A percentile compares a stretch with the other conserved stretches of the same genome.
phyloP scores from a whole-genome alignment of 345 rosid genomes.

The Gossypium sturtianum region DNA sequence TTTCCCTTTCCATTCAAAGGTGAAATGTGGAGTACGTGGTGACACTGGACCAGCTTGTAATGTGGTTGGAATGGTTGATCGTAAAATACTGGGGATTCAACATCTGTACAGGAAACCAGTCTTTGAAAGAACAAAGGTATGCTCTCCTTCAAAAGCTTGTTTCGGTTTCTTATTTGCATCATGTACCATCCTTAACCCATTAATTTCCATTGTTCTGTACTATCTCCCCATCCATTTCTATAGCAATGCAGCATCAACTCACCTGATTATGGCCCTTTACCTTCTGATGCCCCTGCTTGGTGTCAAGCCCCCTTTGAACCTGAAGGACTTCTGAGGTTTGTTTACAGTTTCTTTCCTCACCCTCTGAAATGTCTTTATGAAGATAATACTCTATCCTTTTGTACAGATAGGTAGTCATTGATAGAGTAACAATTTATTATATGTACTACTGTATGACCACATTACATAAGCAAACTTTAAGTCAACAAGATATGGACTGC shows the following conservation, averaged over 20 bases:
- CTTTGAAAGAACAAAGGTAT: slow-evolving; percentile 59
- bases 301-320: slow-evolving; percentile 96
- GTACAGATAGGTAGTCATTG: background rate
- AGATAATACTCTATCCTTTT: background rate
- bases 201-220: background rate
- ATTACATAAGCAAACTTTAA: background rate
- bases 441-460: background rate
- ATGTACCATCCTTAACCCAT: background rate
- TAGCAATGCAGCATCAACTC: slow-evolving; percentile 77
- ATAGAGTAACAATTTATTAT: background rate
- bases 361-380: background rate
- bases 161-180: slow-evolving; percentile 6
- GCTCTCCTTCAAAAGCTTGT: slow-evolving; percentile 1
- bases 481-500: background rate
- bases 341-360: slow-evolving; percentile 10
- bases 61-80: slow-evolving; percentile 81
- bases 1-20: slow-evolving; percentile 34
- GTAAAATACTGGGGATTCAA: slow-evolving; percentile 51
- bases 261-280: slow-evolving; percentile 67
- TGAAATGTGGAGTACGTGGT: slow-evolving; percentile 72
- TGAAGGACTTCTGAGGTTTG: slow-evolving; percentile 80
- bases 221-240: slow-evolving; percentile 11
- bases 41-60: slow-evolving; percentile 83
- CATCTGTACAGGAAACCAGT: slow-evolving; percentile 69
- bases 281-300: slow-evolving; percentile 82